These are phyloP conservation scores for Phytophthora cactorum DNA, from an alignment of 352 stramenopile species.

Conservation along the genomic window DNA sequence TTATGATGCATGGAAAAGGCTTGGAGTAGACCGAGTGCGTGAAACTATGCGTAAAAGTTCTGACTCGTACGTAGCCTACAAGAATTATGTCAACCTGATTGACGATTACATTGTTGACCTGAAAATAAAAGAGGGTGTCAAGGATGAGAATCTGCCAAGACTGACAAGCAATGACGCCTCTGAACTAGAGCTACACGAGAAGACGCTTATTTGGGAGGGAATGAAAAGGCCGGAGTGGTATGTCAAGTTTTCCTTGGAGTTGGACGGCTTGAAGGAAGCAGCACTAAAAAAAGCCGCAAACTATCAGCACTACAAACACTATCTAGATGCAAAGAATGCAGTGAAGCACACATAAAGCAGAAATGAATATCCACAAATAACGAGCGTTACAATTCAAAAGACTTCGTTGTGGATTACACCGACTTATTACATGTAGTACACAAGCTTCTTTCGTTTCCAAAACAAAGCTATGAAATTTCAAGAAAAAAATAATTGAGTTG, in stretches of 20 bases:
- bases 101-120: conserved; percentile 16
- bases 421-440: no score
- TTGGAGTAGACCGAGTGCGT: not conserved
- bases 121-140: not conserved
- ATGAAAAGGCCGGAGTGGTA: conserved; percentile 18
- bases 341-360: not conserved
- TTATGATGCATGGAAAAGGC: conserved; percentile 12
- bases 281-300: conserved; percentile 18
- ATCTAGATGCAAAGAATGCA: not conserved
- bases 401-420: no score
- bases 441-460: no score
- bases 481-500: no score
- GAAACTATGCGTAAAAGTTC: not conserved
- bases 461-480: no score
- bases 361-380: no score
- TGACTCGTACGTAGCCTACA: not conserved
- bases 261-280: conserved; percentile 9
- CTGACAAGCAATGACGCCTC: conserved; percentile 2
- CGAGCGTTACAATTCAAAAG: no score
- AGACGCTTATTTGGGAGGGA: conserved; percentile 11
- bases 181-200: not conserved
- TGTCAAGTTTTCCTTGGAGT: conserved; percentile 15
- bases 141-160: not conserved
- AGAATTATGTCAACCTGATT: conserved; percentile 17
- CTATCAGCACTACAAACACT: conserved; percentile 13